Percentiles rank a stretch among this genome's conserved stretches.
Evolutionary conservation across 1,139 yeast species (phyloP).

Genomic region (Arxiozyma telluris): DNA sequence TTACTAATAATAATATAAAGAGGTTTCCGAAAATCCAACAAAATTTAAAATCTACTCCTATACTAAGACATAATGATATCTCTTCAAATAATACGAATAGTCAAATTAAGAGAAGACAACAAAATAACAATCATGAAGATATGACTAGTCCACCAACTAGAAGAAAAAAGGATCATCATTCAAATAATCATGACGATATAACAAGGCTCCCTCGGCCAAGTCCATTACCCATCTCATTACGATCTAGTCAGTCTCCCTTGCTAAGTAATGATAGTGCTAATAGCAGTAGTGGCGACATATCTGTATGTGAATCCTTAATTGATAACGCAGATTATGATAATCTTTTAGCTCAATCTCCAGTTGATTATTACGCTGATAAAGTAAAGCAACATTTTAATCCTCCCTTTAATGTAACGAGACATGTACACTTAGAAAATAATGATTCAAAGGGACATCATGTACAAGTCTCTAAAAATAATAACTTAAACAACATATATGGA

Average conservation of each 20-base stretch:
- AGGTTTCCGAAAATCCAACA: background rate
- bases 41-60: background rate
- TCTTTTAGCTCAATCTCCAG: background rate
- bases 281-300: background rate
- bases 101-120: background rate
- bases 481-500: background rate
- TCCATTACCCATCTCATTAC: background rate
- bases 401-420: background rate
- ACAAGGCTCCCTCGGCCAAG: background rate
- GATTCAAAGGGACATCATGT: background rate
- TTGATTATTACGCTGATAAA: background rate
- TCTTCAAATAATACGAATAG: background rate
- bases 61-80: background rate
- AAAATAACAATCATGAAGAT: background rate
- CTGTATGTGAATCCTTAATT: background rate
- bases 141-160: background rate
- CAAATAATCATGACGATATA: background rate
- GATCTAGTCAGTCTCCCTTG: background rate
- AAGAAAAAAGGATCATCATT: background rate
- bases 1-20: background rate
- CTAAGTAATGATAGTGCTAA: background rate
- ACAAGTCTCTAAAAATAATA: background rate
- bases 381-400: background rate
- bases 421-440: too few species aligned
- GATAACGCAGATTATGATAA: background rate